Evolutionary conservation across 83 land plant species (phyloP).

Genomic region (Larix sibirica): DNA sequence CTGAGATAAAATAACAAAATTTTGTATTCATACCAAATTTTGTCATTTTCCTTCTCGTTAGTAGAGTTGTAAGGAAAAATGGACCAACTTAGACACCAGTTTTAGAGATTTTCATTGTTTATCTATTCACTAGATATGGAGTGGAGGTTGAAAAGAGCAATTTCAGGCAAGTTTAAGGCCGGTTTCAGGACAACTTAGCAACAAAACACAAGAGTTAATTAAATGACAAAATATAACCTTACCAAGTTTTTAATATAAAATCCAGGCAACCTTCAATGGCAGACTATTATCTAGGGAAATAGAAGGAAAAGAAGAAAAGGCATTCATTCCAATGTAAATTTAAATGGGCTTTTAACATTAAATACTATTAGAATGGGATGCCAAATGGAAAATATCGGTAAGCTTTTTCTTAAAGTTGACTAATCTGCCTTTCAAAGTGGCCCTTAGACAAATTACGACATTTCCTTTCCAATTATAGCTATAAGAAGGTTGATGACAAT

Average conservation of each 20-base stretch:
- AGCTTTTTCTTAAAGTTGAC: background rate
- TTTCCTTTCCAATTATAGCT: background rate
- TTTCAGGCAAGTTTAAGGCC: background rate
- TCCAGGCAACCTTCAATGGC: background rate
- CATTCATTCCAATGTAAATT: background rate
- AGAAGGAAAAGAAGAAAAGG: background rate
- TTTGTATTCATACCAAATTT: background rate
- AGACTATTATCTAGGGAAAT: background rate
- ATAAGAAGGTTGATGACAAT: background rate
- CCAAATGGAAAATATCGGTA: background rate
- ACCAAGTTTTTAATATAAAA: background rate
- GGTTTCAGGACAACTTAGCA: background rate
- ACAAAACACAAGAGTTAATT: background rate
- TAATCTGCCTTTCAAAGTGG: background rate
- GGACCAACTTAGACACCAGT: background rate
- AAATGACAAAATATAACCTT: background rate
- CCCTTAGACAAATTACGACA: background rate
- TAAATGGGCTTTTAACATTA: background rate
- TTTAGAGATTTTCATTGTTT: background rate
- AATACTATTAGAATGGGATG: background rate
- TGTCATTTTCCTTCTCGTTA: background rate
- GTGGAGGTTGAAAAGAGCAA: background rate
- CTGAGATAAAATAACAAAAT: background rate
- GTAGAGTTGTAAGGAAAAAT: background rate
- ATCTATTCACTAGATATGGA: background rate